A percentile compares a stretch with the other conserved stretches of the same genome.
Conservation (phyloP, 108 stramenopile species). For the Nitzschia sp. region DNA sequence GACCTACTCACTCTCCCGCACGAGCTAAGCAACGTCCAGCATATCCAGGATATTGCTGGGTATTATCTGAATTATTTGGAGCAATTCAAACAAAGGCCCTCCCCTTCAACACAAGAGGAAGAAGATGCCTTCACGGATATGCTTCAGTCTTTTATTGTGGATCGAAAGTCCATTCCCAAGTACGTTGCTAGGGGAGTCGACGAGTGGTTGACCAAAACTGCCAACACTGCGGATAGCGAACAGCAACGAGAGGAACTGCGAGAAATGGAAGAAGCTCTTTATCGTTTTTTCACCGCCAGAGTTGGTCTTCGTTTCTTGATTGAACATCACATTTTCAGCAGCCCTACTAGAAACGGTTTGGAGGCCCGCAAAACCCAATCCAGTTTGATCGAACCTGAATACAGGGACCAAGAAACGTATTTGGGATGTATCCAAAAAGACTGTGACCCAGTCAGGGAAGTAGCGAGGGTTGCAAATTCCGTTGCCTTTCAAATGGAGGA, state of each 20-base stretch:
- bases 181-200: slow-evolving; percentile 68
- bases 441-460: slow-evolving; percentile 71
- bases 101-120: slow-evolving; percentile 52
- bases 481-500: slow-evolving; percentile 58
- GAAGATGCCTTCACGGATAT: slow-evolving; percentile 68
- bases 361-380: slow-evolving; percentile 36
- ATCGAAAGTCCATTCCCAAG: slow-evolving; percentile 73
- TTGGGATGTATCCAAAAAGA: slow-evolving; percentile 76
- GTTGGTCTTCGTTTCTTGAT: slow-evolving; percentile 87
- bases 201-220: slow-evolving; percentile 34
- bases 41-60: slow-evolving; percentile 69
- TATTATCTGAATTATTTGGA: slow-evolving; percentile 74
- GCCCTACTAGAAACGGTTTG: slow-evolving; percentile 29
- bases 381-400: slow-evolving; percentile 34
- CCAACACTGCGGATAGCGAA: slow-evolving; percentile 2
- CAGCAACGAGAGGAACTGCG: slow-evolving; percentile 35
- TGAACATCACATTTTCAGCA: slow-evolving; percentile 85
- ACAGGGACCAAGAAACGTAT: slow-evolving; percentile 26
- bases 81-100: slow-evolving; percentile 54
- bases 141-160: slow-evolving; percentile 53
- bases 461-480: slow-evolving; percentile 52
- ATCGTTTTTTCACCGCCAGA: slow-evolving; percentile 88
- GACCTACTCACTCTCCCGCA: slow-evolving; percentile 85
- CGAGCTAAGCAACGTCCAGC: slow-evolving; percentile 57
- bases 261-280: slow-evolving; percentile 87